Conservation (phyloP, 768 basidiomycete species). For the Mycena chlorophos region DNA sequence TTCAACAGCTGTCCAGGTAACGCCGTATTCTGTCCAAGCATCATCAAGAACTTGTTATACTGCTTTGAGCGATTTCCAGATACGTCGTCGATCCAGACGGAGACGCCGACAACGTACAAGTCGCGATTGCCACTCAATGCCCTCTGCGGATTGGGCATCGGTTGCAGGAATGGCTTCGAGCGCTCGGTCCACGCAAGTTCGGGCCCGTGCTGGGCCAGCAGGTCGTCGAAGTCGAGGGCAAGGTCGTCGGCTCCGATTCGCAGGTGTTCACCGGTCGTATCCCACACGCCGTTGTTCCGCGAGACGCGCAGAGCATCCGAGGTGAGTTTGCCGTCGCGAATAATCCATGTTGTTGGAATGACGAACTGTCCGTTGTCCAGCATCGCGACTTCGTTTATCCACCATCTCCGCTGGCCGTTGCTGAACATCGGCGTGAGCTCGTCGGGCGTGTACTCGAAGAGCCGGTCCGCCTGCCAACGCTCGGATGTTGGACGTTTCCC, state of each 20-base stretch:
- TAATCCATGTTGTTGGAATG: not conserved
- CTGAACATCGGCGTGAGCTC: not conserved
- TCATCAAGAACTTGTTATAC: conserved; percentile 38
- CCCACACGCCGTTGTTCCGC: conserved; percentile 1
- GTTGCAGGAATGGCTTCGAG: not conserved
- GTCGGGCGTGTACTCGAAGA: not conserved
- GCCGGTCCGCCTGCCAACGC: not conserved
- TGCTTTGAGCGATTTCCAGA: conserved; percentile 20
- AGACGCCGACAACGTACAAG: conserved; percentile 28
- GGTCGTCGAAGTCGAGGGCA: conserved; percentile 4
- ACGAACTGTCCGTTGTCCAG: not conserved
- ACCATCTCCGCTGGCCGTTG: not conserved
- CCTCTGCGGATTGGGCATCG: not conserved
- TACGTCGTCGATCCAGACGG: conserved; percentile 7
- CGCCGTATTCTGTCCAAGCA: conserved; percentile 34
- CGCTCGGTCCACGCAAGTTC: not conserved
- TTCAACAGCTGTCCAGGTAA: conserved; percentile 32
- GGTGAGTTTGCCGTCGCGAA: not conserved
- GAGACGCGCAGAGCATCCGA: conserved; percentile 2
- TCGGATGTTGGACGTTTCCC: not conserved
- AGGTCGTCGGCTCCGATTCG: conserved; percentile 7
- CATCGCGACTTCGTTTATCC: not conserved
- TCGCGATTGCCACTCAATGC: conserved; percentile 9
- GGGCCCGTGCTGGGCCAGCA: not conserved
- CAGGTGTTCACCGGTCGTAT: not conserved